Base-by-base conservation (phyloP, 2,329 filamentous ascomycete species). In the Epichloe brachyelytri region DNA sequence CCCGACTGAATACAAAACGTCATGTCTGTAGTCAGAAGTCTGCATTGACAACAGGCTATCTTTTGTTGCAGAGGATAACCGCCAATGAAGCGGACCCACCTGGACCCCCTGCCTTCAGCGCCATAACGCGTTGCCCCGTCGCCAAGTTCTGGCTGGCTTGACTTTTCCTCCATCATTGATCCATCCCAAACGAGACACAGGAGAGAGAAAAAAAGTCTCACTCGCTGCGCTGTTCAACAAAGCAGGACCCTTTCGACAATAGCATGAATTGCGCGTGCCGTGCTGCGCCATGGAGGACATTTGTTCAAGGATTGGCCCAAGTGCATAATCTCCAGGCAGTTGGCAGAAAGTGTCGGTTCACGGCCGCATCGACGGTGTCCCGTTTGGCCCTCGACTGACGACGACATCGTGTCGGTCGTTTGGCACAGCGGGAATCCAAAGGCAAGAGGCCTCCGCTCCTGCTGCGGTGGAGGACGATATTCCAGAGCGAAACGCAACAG, bases 181-280 rank as follows among this genome's bases (percentile, higher is more conserved):
- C 26, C 12, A 17, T 33, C 5, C 17, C 7, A 34, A 26, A 30
- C 15, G 5, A 20, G 22, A 26, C n/a, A 39, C n/a, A 17, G 17
- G 17, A 39, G 17, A n/a, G 17, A 7, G 12, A 39, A 43, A 43
- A 26, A 15, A 43, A 30, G 3, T 1, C 20, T 3, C 22, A 22
- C 17, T 34, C n/a, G 45, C 45, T 33, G n/a, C n/a, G 40, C 40
- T 45, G 12, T 45, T 30, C 22, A 6, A 12, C 2, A 11, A 15
- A 49, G 40, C 49, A 12, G 49, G 20, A 38, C 40, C 19, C 34
- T 15, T 26, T 38, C 26, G 20, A 34, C n/a, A 3, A 22, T 2
- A 43, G 15, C 19, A 78, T 78, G 75, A 67, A 60, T 54, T 78
- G 75, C 59, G 62, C 69, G 20, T 79, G 75, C 54, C 70, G 72